Conservation (phyloP, 805 yeast species). For the Pichia deserticola region DNA sequence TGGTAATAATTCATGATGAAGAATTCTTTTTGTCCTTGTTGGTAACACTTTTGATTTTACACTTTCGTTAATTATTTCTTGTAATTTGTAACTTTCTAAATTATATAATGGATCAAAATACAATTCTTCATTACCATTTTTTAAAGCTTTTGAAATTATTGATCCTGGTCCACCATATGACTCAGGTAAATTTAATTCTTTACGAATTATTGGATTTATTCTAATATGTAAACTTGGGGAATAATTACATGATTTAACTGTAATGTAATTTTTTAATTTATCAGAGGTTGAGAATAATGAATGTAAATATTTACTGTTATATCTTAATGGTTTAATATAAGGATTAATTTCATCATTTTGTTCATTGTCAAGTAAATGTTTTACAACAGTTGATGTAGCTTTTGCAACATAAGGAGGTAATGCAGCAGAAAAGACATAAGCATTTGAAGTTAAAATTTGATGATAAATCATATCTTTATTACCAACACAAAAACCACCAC, state of each 20-base stretch:
- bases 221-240: constrained; percentile 70
- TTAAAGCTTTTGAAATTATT: constrained; percentile 35
- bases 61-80: constrained; percentile 53
- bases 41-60: constrained; percentile 51
- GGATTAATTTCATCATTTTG: constrained; percentile 30
- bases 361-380: constrained; percentile 36
- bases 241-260: constrained; percentile 45
- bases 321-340: constrained; percentile 32
- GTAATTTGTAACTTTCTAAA: constrained; percentile 55
- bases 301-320: constrained; percentile 34
- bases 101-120: constrained; percentile 38
- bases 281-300: constrained; percentile 34
- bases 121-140: constrained; percentile 34
- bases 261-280: constrained; percentile 32
- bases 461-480: constrained; percentile 75
- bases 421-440: constrained; percentile 91
- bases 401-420: constrained; percentile 86
- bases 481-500: constrained; percentile 95
- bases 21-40: constrained; percentile 47
- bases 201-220: constrained; percentile 41
- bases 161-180: constrained; percentile 42
- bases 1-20: constrained; percentile 70
- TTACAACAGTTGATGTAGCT: constrained; percentile 43
- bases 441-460: constrained; percentile 84
- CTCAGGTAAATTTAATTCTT: constrained; percentile 38